A percentile compares a stretch with the other conserved stretches of the same genome.
These are phyloP conservation scores for Entamoeba moshkovskii DNA, from an alignment of 208 protist species.

Conservation along the genomic window DNA sequence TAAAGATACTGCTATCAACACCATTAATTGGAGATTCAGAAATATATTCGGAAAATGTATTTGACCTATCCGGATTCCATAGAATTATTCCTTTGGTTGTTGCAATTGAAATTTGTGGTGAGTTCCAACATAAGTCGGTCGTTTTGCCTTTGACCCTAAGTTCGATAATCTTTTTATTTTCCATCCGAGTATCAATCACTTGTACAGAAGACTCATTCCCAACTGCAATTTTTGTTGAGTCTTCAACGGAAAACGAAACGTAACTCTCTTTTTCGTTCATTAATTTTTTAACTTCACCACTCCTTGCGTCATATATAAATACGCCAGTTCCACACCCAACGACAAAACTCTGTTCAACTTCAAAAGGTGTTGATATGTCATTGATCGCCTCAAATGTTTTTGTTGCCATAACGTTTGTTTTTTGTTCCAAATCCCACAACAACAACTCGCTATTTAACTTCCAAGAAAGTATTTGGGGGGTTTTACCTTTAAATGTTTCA, in stretches of 20 bases:
- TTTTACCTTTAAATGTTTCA: neutral
- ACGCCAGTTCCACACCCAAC: neutral
- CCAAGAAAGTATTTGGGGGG: neutral
- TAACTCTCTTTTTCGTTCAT: neutral
- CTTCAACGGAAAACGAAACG: neutral
- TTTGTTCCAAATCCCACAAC: neutral
- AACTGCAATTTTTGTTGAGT: neutral
- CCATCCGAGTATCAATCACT: neutral
- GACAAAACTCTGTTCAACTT: neutral
- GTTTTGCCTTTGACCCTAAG: neutral
- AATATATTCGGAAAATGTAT: neutral
- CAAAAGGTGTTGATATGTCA: neutral
- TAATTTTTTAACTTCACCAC: neutral
- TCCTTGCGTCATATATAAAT: neutral
- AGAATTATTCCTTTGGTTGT: neutral
- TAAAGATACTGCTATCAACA: neutral
- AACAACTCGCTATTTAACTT: neutral
- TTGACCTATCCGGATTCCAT: neutral
- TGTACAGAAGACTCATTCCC: neutral
- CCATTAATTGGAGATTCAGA: neutral
- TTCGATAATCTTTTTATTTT: neutral
- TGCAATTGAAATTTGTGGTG: neutral
- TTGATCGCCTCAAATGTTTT: neutral
- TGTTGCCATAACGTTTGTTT: neutral
- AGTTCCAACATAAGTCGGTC: neutral